Percentiles rank a stretch among this genome's conserved stretches.
phyloP scores from a whole-genome alignment of 1,284 basidiomycete species.

The Waitea zeae region DNA sequence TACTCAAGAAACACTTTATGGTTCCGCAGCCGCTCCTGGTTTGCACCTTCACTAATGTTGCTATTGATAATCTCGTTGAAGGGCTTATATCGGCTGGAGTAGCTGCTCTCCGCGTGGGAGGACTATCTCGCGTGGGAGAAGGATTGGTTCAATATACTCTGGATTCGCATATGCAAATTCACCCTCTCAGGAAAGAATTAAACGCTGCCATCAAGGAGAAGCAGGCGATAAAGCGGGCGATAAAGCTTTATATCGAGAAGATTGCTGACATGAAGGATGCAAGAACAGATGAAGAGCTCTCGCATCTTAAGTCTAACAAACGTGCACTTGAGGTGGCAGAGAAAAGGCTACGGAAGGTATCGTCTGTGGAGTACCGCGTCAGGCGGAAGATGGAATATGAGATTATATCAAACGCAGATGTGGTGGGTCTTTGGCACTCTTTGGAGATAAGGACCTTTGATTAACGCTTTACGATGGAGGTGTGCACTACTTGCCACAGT shows the following conservation, averaged over 20 bases:
- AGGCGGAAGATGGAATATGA: slow-evolving; percentile 40
- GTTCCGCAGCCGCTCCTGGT: slow-evolving; percentile 76
- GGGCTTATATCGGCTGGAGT: slow-evolving; percentile 47
- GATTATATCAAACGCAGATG: slow-evolving; percentile 50
- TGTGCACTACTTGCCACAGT: slow-evolving; percentile 74
- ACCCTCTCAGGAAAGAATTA: no score
- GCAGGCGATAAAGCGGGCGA: slow-evolving; percentile 13
- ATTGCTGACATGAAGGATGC: no score
- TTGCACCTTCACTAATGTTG: slow-evolving; percentile 86
- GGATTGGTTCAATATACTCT: slow-evolving; percentile 45
- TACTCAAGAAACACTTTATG: slow-evolving; percentile 80
- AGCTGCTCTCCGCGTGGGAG: slow-evolving; percentile 65
- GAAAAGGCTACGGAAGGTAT: no score
- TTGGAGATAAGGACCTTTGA: no score
- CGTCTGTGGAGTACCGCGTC: no score
- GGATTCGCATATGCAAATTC: slow-evolving; percentile 45
- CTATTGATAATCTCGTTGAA: slow-evolving; percentile 85
- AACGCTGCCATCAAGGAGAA: no score
- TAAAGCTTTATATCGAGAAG: no score
- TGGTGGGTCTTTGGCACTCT: slow-evolving; percentile 29
- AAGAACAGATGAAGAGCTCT: no score
- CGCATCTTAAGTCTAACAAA: no score
- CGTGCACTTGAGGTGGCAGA: no score
- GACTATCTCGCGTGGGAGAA: slow-evolving; percentile 38
- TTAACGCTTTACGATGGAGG: no score